A percentile compares a stretch with the other conserved stretches of the same genome.
These are phyloP conservation scores for Solanum ossicruentum DNA, from an alignment of 257 asterid species.

Conservation along the genomic window DNA sequence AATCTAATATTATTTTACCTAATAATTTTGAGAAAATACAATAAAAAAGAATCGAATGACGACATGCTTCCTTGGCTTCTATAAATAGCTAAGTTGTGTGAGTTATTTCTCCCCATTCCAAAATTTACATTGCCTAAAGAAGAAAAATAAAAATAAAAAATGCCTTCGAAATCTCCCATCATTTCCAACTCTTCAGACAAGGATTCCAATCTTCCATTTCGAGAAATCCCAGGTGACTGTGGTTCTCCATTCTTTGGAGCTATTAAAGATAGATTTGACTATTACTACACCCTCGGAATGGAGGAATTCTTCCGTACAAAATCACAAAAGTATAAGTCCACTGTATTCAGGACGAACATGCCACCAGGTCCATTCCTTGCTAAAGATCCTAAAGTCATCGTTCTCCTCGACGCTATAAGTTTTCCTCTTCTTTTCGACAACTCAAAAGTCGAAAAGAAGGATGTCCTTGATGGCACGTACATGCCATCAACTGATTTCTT, in stretches of 20 bases:
- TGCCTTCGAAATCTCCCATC: slow-evolving; percentile 1
- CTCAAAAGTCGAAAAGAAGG: slow-evolving; percentile 49
- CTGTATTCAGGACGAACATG: slow-evolving; percentile 30
- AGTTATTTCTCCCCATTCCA: not conserved
- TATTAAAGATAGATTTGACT: slow-evolving; percentile 30
- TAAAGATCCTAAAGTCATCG: slow-evolving; percentile 20
- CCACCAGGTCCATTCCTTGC: slow-evolving; percentile 54
- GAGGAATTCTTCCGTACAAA: slow-evolving; percentile 34
- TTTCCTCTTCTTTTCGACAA: slow-evolving; percentile 60
- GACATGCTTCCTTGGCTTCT: not conserved
- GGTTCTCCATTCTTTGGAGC: slow-evolving; percentile 39
- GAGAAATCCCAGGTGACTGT: slow-evolving; percentile 39
- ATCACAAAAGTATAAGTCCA: slow-evolving; percentile 30
- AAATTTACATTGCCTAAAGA: no score
- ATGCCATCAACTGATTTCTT: slow-evolving; percentile 53
- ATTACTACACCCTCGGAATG: slow-evolving; percentile 26
- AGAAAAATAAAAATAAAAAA: not conserved
- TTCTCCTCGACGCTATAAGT: slow-evolving; percentile 54
- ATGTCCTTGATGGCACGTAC: slow-evolving; percentile 73
- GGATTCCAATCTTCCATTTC: slow-evolving; percentile 15
- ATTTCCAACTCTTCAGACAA: not conserved
- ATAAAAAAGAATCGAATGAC: not conserved
- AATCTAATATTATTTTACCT: no score
- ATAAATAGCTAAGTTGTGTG: not conserved
- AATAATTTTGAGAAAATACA: no score